Conservation (phyloP, 495 filamentous ascomycete genomes). For the Parmelia sp. region DNA sequence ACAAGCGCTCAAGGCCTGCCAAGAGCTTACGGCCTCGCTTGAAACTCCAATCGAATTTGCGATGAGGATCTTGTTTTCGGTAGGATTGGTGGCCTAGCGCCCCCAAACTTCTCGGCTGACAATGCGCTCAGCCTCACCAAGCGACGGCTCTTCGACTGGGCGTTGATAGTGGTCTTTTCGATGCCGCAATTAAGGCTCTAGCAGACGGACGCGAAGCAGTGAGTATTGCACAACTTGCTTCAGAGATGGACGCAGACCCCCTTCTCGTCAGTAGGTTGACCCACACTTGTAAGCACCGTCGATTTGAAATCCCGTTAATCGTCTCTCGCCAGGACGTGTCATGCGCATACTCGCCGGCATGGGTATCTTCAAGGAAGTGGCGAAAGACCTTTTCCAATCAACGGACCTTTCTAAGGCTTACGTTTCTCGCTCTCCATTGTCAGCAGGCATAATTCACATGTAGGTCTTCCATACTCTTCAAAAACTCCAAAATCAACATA, state of each 20-base stretch:
- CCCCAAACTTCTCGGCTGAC: too few species aligned
- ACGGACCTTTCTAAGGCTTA: not conserved
- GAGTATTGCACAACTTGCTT: constrained; percentile 2
- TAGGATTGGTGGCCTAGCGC: too few species aligned
- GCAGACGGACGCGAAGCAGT: not conserved
- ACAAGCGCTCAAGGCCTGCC: too few species aligned
- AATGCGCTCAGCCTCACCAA: too few species aligned
- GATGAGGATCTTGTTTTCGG: too few species aligned
- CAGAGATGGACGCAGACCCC: not conserved
- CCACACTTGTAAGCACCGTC: not conserved
- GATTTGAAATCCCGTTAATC: not conserved
- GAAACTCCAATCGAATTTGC: too few species aligned
- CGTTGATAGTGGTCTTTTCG: too few species aligned
- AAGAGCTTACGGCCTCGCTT: too few species aligned
- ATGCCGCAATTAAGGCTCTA: not conserved
- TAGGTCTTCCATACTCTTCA: too few species aligned
- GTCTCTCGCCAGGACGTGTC: not conserved
- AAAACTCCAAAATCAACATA: too few species aligned
- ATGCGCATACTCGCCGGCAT: not conserved
- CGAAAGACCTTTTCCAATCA: not conserved
- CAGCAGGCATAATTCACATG: not conserved
- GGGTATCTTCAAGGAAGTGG: not conserved
- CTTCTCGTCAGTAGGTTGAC: not conserved
- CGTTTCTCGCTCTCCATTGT: not conserved
- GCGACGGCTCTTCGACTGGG: too few species aligned